Evolutionary conservation across 345 rosid species (phyloP), one percentile per base, ranked within the genome.

Genomic region (Citrus reticulata): DNA sequence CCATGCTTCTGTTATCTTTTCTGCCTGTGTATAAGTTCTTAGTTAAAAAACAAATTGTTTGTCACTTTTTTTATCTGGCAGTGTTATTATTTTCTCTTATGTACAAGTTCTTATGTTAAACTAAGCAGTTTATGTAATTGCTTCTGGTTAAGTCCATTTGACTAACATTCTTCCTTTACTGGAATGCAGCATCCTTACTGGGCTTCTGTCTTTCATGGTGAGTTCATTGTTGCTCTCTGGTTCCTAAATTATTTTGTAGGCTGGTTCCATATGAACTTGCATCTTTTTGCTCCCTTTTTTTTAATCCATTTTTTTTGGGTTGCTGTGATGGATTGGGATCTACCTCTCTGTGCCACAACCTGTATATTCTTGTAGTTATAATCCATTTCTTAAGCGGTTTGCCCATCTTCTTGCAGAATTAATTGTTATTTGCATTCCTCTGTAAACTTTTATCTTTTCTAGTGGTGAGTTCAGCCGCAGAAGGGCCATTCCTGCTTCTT

Each of bases 201-300:
- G 99, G 46, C 99, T 96, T 79, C 97, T 96, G 79, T 96, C 99
- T 25, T 96, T 96, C 78, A 96, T 96, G 99, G 99, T 96, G 80
- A 88, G 97, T 80, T 79, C 75, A 73, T 70, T 59, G 20, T 68
- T 46, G 6, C 76, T 54, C 16, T 73, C 22, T 2, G 17, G 20
- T 57, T 37, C 34, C 51, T 51, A 72, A 1, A 20, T 78, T 68
- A 25, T 22, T 62, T 57, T 60, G 46, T 24, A 40, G n/a, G 49
- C 14, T 57, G 55, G 29, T 54, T 65, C 68, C 8, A 7, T 24
- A 66, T 20, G 70, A 35, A 66, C 4, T 66, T 37, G n/a, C 27
- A 9, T 35, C 20, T 66, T 75, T 76, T 69, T 73, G 72, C 61
- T 54, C 9, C 29, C 73, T 76, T 59, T 59, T 25, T 40, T 1